These are phyloP conservation scores for Dictyostelium brefeldianum DNA, from an alignment of 78 protist species.

Conservation along the genomic window DNA sequence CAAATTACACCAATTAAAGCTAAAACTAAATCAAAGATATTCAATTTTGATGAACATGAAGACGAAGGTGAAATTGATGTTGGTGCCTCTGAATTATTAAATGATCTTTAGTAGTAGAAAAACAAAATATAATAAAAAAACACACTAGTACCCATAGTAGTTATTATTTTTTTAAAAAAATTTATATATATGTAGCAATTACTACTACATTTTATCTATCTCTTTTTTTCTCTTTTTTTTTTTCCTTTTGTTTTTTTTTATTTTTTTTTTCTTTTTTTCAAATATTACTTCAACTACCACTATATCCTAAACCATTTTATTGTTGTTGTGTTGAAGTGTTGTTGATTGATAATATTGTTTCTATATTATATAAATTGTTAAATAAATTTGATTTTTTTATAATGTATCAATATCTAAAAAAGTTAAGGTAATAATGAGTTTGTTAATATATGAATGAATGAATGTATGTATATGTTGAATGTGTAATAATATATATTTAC, in stretches of 20 bases:
- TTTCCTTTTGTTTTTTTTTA: neutral
- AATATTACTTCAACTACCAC: neutral
- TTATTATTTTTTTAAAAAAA: neutral
- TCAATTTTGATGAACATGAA: slow-evolving; percentile 5
- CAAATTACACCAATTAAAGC: neutral
- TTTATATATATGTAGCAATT: neutral
- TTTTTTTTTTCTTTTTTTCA: neutral
- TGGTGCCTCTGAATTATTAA: slow-evolving; percentile 22
- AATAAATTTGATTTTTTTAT: neutral
- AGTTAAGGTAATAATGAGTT: neutral
- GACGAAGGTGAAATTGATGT: neutral
- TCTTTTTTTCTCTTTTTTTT: neutral
- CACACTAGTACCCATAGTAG: too few species aligned
- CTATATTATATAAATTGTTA: slow-evolving; percentile 8
- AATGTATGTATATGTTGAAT: neutral
- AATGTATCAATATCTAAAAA: slow-evolving; percentile 9
- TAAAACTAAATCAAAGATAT: neutral
- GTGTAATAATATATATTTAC: neutral
- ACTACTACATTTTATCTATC: neutral
- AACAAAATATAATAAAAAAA: neutral
- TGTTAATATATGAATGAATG: neutral
- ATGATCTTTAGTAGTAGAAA: neutral
- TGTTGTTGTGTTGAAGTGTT: neutral
- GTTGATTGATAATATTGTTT: neutral
- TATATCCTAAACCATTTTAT: neutral